phyloP scores from a whole-genome alignment of 108 stramenopile genomes.

The Skeletonema tropicum region DNA sequence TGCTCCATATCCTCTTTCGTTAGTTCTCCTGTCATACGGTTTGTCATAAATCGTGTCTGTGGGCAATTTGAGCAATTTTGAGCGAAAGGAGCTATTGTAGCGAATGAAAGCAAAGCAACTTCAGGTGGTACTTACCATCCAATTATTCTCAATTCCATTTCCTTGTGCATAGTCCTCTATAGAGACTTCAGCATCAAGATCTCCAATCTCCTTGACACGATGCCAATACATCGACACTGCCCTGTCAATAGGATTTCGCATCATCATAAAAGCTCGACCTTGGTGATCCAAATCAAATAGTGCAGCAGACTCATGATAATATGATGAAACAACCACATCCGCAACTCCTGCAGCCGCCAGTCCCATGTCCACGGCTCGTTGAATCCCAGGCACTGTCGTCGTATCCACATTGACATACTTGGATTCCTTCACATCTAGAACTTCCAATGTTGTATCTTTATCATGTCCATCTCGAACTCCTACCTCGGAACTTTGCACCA shows the following conservation, averaged over 20 bases:
- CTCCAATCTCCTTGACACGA: slow-evolving; percentile 25
- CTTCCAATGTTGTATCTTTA: slow-evolving; percentile 34
- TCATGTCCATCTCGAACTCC: slow-evolving; percentile 53
- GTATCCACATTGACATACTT: slow-evolving; percentile 63
- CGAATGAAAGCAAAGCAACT: too few relatives aligned
- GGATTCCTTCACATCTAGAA: slow-evolving; percentile 36
- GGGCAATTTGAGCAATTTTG: too few relatives aligned
- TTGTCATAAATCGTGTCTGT: slow-evolving; percentile 38
- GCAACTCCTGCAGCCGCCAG: slow-evolving; percentile 35
- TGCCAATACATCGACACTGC: slow-evolving; percentile 56
- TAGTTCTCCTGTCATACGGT: slow-evolving; percentile 55
- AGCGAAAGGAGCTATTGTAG: too few relatives aligned
- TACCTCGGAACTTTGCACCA: slow-evolving; percentile 42
- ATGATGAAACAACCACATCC: slow-evolving; percentile 53
- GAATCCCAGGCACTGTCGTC: slow-evolving; percentile 43
- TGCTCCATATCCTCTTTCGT: slow-evolving; percentile 52
- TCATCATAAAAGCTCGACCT: slow-evolving; percentile 51
- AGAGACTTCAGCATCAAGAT: slow-evolving; percentile 35
- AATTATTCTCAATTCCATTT: slow-evolving; percentile 63
- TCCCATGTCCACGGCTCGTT: slow-evolving; percentile 50
- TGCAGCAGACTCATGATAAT: slow-evolving; percentile 41
- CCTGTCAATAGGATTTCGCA: slow-evolving; percentile 53
- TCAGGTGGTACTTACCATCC: slow-evolving; percentile 30
- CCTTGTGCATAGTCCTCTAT: slow-evolving; percentile 55
- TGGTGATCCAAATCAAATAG: slow-evolving; percentile 51